Conservation (phyloP, 345 rosid genomes). For the Carallia pectinifolia region DNA sequence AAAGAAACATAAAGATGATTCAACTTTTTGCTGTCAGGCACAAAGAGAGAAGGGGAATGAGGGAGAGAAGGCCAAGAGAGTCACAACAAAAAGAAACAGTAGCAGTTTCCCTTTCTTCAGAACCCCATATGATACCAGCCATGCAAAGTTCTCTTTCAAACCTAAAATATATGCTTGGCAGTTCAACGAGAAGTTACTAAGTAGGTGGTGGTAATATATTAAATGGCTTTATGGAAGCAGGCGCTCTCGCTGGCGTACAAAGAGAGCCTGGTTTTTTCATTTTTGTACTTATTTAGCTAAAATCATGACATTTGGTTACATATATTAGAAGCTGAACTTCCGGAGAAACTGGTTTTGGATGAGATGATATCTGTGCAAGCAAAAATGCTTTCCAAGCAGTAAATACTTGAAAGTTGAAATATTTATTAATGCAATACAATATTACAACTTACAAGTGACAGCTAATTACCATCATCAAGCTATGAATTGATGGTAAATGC, state of each 20-base stretch:
- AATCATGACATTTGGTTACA: not conserved
- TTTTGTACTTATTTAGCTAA: not conserved
- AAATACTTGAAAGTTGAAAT: not conserved
- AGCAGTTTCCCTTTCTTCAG: constrained; percentile 7
- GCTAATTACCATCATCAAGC: too few species aligned
- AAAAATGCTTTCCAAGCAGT: not conserved
- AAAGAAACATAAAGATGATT: constrained; percentile 3
- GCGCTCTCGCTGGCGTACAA: not conserved
- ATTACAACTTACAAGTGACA: too few species aligned
- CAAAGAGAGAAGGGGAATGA: constrained; percentile 1
- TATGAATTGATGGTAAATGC: too few species aligned
- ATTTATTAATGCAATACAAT: too few species aligned
- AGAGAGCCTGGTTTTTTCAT: not conserved
- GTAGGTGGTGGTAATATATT: constrained; percentile 13
- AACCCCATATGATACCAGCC: constrained; percentile 17
- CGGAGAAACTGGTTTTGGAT: not conserved
- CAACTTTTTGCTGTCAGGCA: constrained; percentile 25
- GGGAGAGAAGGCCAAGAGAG: constrained; percentile 6
- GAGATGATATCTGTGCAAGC: not conserved
- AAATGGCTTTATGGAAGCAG: not conserved
- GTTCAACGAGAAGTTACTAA: not conserved
- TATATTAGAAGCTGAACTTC: not conserved
- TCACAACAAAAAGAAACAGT: constrained; percentile 18
- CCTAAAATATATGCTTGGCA: constrained; percentile 1
- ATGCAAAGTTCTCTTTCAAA: constrained; percentile 8